Percentiles rank a stretch among this genome's conserved stretches.
Conservation (phyloP, 1,284 basidiomycete species). For the Meira miltonrushii region DNA sequence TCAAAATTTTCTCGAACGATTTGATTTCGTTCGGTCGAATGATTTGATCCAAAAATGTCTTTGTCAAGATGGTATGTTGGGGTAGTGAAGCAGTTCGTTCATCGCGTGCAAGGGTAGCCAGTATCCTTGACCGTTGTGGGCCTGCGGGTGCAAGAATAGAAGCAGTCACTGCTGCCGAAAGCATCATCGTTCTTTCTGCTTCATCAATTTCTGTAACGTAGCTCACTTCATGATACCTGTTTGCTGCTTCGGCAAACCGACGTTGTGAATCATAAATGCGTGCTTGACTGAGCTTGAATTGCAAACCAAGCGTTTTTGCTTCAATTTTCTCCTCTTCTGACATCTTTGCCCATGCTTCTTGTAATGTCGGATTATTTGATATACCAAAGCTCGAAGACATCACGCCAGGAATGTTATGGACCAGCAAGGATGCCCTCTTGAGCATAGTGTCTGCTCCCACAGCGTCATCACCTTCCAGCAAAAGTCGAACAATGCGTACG, state of each 20-base stretch:
- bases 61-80: slow-evolving; percentile 82
- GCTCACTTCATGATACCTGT: slow-evolving; percentile 80
- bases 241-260: slow-evolving; percentile 90
- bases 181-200: slow-evolving; percentile 30
- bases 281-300: slow-evolving; percentile 59
- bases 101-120: slow-evolving; percentile 87
- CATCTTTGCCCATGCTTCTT: slow-evolving; percentile 5
- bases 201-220: slow-evolving; percentile 35
- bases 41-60: slow-evolving; percentile 96
- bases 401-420: slow-evolving; percentile 57
- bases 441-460: slow-evolving; percentile 93
- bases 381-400: background rate
- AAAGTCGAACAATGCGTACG: slow-evolving; percentile 84
- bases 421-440: slow-evolving; percentile 85
- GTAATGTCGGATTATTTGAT: background rate
- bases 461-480: slow-evolving; percentile 91
- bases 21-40: slow-evolving; percentile 80
- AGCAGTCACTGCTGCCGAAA: slow-evolving; percentile 80
- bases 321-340: slow-evolving; percentile 20
- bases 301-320: slow-evolving; percentile 27
- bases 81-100: slow-evolving; percentile 75
- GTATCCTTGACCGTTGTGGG: slow-evolving; percentile 82
- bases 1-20: slow-evolving; percentile 79
- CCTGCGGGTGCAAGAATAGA: slow-evolving; percentile 96
- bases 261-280: slow-evolving; percentile 85